Conservation (phyloP, 2,329 filamentous ascomycete genomes). For the Periconia macrospinosa region DNA sequence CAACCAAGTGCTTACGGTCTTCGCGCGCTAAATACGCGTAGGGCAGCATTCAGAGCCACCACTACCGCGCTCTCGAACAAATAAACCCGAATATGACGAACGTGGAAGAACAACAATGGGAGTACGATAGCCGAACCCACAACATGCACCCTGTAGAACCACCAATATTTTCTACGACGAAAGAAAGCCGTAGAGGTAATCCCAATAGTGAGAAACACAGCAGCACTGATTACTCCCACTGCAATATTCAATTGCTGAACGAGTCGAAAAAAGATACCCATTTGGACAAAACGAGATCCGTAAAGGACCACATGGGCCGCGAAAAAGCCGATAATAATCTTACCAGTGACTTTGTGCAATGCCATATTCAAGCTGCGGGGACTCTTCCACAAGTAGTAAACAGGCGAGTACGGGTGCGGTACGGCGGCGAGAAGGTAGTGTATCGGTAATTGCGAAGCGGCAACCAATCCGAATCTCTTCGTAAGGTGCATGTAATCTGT, state of each 20-base stretch:
- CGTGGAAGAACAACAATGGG: constrained; percentile 1
- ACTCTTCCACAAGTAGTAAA: not conserved
- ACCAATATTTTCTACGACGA: not conserved
- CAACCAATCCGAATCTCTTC: constrained; percentile 2
- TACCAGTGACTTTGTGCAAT: not conserved
- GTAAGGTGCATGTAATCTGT: constrained; percentile 2
- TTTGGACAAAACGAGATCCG: not conserved
- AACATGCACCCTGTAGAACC: constrained; percentile 4
- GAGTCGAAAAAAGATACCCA: not conserved
- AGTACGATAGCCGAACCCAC: constrained; percentile 2
- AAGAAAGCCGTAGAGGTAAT: not conserved
- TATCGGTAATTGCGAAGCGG: constrained; percentile 2
- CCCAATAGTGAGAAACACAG: not conserved
- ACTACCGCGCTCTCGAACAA: not conserved
- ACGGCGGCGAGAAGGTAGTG: constrained; percentile 2
- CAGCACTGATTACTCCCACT: constrained; percentile 1
- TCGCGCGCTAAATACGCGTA: not conserved
- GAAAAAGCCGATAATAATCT: not conserved
- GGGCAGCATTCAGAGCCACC: not conserved
- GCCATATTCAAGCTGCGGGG: not conserved
- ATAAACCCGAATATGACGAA: constrained; percentile 1
- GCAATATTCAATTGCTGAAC: not conserved
- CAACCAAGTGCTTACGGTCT: not conserved
- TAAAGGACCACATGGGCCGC: not conserved
- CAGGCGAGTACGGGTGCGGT: not conserved